These are phyloP conservation scores for Thalassiosira livingstoniorum DNA, from an alignment of 352 stramenopile species.

Conservation along the genomic window DNA sequence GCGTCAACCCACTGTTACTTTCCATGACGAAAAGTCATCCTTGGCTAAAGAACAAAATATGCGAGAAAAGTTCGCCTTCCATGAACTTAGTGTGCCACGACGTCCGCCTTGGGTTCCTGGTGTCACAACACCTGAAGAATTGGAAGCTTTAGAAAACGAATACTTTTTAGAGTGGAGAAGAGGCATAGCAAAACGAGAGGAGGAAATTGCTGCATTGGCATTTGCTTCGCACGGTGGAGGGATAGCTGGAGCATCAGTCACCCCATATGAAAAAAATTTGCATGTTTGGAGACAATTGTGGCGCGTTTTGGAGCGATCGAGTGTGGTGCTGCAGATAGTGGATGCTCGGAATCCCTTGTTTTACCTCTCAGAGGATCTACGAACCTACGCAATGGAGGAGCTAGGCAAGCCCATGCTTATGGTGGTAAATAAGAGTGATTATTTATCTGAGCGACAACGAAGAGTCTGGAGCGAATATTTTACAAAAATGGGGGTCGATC, in stretches of 20 bases:
- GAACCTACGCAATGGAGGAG: conserved; percentile 93
- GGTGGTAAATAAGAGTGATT: conserved; percentile 99
- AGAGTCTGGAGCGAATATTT: conserved; percentile 96
- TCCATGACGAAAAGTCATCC: conserved; percentile 36
- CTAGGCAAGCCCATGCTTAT: conserved; percentile 94
- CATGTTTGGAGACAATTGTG: conserved; percentile 99
- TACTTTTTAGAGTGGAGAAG: conserved; percentile 98
- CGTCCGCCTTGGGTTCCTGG: conserved; percentile 93
- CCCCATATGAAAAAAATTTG: conserved; percentile 99
- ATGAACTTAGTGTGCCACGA: conserved; percentile 95
- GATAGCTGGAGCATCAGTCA: conserved; percentile 88
- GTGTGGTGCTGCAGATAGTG: conserved; percentile 98
- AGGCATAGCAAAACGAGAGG: conserved; percentile 90
- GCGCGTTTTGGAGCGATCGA: conserved; percentile 97
- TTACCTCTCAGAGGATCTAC: conserved; percentile 96
- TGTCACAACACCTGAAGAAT: conserved; percentile 93
- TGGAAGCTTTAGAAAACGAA: conserved; percentile 95
- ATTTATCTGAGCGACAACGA: conserved; percentile 92
- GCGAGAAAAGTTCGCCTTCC: conserved; percentile 85
- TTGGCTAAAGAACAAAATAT: neutral
- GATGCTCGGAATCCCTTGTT: conserved; percentile 98
- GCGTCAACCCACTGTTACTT: conserved; percentile 16
- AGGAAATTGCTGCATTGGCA: conserved; percentile 67
- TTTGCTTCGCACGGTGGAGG: conserved; percentile 32
- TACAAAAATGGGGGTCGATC: conserved; percentile 88